phyloP scores from a whole-genome alignment of 345 rosid genomes.

The Aethionema arabicum region DNA sequence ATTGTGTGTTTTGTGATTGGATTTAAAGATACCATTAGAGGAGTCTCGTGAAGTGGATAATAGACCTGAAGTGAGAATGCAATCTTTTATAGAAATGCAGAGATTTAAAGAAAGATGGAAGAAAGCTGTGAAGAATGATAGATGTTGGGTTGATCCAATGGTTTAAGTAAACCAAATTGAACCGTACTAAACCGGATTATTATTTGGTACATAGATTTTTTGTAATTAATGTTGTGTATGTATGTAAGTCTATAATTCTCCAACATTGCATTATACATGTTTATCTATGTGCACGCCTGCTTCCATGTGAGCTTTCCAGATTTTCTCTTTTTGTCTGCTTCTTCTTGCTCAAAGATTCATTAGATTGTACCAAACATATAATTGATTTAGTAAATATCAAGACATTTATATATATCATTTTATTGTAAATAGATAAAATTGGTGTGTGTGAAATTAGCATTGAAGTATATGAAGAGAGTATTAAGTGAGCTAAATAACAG shows the following conservation, averaged over 20 bases:
- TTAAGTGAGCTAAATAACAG: slow-evolving; percentile 78
- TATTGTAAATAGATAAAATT: slow-evolving; percentile 61
- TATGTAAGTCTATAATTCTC: no score
- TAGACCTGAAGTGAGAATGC: slow-evolving; percentile 70
- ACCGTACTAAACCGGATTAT: slow-evolving; percentile 12
- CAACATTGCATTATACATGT: no score
- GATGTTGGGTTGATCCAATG: slow-evolving; percentile 82
- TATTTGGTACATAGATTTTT: slow-evolving; percentile 28
- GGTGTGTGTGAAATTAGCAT: slow-evolving; percentile 87
- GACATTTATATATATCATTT: not conserved
- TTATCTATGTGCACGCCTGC: slow-evolving; percentile 51
- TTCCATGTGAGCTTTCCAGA: slow-evolving; percentile 42
- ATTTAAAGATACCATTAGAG: not conserved
- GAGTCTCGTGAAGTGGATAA: slow-evolving; percentile 46
- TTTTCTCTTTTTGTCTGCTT: slow-evolving; percentile 49
- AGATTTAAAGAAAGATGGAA: slow-evolving; percentile 69
- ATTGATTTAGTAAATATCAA: no score
- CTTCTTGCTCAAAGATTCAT: slow-evolving; percentile 33
- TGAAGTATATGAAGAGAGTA: slow-evolving; percentile 95
- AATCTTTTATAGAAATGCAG: slow-evolving; percentile 71
- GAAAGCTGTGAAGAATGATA: slow-evolving; percentile 56
- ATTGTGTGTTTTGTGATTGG: no score
- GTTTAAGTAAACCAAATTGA: slow-evolving; percentile 16
- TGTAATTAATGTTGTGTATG: no score
- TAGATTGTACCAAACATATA: not conserved